Evolutionary conservation across 345 rosid genomes (phyloP).

Genomic region (Viola odorata): DNA sequence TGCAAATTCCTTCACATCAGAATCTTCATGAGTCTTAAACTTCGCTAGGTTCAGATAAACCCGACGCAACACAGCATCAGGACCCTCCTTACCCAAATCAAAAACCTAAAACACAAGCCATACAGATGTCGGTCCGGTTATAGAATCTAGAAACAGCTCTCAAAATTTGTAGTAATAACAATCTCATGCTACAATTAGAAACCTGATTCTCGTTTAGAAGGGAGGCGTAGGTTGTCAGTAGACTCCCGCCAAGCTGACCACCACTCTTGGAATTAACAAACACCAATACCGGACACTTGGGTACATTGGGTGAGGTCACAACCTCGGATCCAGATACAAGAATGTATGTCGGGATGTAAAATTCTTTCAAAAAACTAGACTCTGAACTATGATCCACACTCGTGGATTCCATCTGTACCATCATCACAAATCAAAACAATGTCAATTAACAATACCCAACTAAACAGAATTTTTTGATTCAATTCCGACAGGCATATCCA

Average conservation of each 20-base stretch:
- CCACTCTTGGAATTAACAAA: conserved; percentile 88
- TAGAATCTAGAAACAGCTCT: neutral
- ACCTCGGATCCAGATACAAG: conserved; percentile 37
- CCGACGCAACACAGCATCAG: conserved; percentile 50
- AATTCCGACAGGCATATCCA: too few relatives aligned
- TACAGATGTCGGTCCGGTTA: neutral
- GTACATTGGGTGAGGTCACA: neutral
- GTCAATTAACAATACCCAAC: too few relatives aligned
- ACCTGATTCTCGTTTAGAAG: conserved; percentile 65
- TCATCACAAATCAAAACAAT: too few relatives aligned
- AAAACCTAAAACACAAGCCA: conserved; percentile 43
- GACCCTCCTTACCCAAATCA: conserved; percentile 66
- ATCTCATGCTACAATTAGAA: neutral
- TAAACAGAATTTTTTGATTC: too few relatives aligned
- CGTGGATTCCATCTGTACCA: conserved; percentile 18
- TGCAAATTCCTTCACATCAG: too few relatives aligned
- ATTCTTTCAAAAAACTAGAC: conserved; percentile 31
- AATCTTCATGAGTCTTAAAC: conserved; percentile 42
- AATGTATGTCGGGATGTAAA: conserved; percentile 51
- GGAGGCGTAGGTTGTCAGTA: conserved; percentile 51
- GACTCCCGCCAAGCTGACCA: conserved; percentile 81
- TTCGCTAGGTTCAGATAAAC: conserved; percentile 57
- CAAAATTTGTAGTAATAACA: neutral
- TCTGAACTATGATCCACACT: conserved; percentile 37
- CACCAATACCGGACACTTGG: conserved; percentile 53